phyloP scores from a whole-genome alignment of 441 rosid genomes.

The Breynia disticha region DNA sequence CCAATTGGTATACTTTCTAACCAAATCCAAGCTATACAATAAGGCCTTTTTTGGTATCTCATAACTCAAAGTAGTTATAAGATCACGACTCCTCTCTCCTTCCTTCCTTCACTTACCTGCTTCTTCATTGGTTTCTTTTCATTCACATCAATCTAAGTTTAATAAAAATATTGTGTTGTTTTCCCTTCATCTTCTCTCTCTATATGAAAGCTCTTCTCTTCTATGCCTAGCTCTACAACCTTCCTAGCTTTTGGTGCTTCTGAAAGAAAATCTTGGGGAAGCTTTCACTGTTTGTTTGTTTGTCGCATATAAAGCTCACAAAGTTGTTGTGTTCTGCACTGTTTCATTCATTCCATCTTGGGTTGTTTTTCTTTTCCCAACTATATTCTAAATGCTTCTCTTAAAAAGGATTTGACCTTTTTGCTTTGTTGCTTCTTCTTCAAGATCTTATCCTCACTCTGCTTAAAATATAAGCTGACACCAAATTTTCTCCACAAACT shows the following conservation, averaged over 20 bases:
- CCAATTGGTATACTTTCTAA: no score
- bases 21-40: no score
- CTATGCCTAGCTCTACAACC: slow-evolving; percentile 21
- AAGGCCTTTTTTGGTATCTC: no score
- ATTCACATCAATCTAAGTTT: no score
- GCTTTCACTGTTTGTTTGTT: background rate
- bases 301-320: slow-evolving; percentile 6
- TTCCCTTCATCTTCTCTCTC: slow-evolving; percentile 3
- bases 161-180: no score
- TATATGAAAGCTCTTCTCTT: background rate
- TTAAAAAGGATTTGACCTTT: slow-evolving; percentile 13
- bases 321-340: slow-evolving; percentile 4
- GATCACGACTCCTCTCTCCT: no score
- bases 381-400: slow-evolving; percentile 6
- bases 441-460: slow-evolving; percentile 65
- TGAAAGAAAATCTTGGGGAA: slow-evolving; percentile 16
- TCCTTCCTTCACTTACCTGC: no score
- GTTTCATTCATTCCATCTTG: background rate
- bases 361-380: slow-evolving; percentile 2
- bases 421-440: slow-evolving; percentile 42
- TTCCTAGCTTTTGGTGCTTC: slow-evolving; percentile 37
- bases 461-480: slow-evolving; percentile 43
- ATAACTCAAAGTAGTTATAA: no score
- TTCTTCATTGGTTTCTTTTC: no score
- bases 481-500: slow-evolving; percentile 21